Conservation (phyloP, 352 stramenopile species). For the Phytopythium delawarense region DNA sequence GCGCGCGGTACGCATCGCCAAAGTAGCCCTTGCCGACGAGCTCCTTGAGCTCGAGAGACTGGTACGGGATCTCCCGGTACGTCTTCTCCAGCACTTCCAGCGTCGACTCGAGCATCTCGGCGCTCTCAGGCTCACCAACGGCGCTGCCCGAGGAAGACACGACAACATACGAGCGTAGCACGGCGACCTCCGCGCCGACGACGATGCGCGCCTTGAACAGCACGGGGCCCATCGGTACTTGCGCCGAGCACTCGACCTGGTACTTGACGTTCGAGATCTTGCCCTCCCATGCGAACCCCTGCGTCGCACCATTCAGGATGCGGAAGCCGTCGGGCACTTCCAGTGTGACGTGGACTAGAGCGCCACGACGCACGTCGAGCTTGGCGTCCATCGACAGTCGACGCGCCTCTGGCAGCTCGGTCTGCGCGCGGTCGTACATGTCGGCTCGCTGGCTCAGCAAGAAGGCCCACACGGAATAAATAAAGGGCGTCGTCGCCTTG, state of each 20-base stretch:
- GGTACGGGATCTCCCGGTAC: constrained; percentile 73
- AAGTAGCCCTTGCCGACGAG: constrained; percentile 77
- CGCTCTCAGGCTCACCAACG: constrained; percentile 35
- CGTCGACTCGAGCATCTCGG: constrained; percentile 47
- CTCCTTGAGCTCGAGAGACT: constrained; percentile 61
- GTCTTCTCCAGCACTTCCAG: constrained; percentile 74
- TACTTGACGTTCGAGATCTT: constrained; percentile 59
- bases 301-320: constrained; percentile 52
- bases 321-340: constrained; percentile 57
- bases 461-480: constrained; percentile 74
- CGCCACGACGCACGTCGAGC: constrained; percentile 62
- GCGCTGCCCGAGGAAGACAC: constrained; percentile 34
- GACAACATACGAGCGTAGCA: constrained; percentile 69
- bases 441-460: constrained; percentile 61
- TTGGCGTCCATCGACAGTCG: constrained; percentile 63
- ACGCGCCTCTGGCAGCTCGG: constrained; percentile 24
- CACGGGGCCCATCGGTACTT: constrained; percentile 46
- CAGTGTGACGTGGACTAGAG: constrained; percentile 71
- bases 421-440: constrained; percentile 54
- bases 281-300: constrained; percentile 70
- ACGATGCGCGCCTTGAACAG: constrained; percentile 73
- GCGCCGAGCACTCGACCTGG: constrained; percentile 56
- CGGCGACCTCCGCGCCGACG: constrained; percentile 60
- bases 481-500: constrained; percentile 50
- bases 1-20: constrained; percentile 68